Conservation (phyloP, 2,329 filamentous ascomycete species). For the Orbilia ellipsospora region DNA sequence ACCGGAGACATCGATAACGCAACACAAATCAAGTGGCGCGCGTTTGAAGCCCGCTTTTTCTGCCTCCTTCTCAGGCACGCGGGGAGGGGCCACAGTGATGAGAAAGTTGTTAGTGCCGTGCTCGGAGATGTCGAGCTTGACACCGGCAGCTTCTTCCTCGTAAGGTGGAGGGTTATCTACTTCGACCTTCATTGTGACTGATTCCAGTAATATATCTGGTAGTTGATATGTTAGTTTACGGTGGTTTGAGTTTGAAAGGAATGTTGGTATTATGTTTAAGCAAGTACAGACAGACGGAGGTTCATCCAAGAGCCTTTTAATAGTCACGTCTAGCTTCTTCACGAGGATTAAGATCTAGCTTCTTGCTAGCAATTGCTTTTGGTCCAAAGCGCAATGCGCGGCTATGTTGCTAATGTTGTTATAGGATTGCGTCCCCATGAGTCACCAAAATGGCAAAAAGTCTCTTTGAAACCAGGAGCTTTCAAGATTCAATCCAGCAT, state of each 20-base stretch:
- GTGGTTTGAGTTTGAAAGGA: conserved; percentile 9
- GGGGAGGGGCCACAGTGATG: conserved; percentile 40
- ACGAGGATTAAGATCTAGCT: too few relatives aligned
- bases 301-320: background rate
- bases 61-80: conserved; percentile 27
- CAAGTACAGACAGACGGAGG: background rate
- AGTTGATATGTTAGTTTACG: background rate
- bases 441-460: conserved; percentile 34
- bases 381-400: conserved; percentile 38
- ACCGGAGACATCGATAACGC: conserved; percentile 72
- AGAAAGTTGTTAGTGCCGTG: conserved; percentile 47
- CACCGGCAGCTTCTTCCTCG: conserved; percentile 34
- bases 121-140: conserved; percentile 47
- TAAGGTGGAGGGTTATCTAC: conserved; percentile 50
- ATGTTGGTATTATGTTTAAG: background rate
- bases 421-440: conserved; percentile 20
- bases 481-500: conserved; percentile 8
- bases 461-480: background rate
- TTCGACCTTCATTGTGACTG: conserved; percentile 43
- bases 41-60: conserved; percentile 44
- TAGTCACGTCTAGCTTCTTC: conserved; percentile 3
- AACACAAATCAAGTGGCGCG: conserved; percentile 66
- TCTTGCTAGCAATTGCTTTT: too few relatives aligned
- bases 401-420: conserved; percentile 1
- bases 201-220: background rate